Base-by-base conservation (phyloP, 192 early-diverging fungal genomes). In the Spinellus fusiger region DNA sequence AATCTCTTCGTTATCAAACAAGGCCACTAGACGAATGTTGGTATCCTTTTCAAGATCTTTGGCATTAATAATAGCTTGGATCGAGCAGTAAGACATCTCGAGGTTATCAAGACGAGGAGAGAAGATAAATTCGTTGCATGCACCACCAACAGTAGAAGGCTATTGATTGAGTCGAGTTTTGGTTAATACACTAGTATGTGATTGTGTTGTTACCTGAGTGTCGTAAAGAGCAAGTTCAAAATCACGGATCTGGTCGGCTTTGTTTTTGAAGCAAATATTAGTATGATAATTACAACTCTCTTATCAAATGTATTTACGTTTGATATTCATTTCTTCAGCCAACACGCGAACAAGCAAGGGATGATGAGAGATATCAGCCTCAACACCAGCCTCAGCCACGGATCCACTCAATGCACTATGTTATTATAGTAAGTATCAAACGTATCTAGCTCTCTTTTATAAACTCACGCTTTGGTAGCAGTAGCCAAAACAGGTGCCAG, bases 1-100 rank as follows among this genome's bases (percentile, higher is more conserved):
- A 32, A 99, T 84, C 64, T 99, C 97, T 71, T 99, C 97, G 77
- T 99, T 97, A 73, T 99, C 97, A 65, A 99, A 99, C 35, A 98
- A 79, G 25, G 89, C 82, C 34, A 93, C 81, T 37, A 99, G 74
- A 47, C 95, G 87, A 63, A 96, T 86, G 54, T 87, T 82, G 51
- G 82, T 59, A 53, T 93, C 91, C 29, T 78, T 71, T 27, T 70
- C 79, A 33, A 90, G 32, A 34, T 69, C 70, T 13, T 74, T 67
- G 46, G 79, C 80, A 35, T 81, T 73, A 56, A 85, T 75, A 54
- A 91, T 66, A 23, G 80, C 84, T 49, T 77, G 79, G 33, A 96
- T 65, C 13, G 86, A 89, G 73, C 91, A 94, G 77, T 82, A 99
- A n/a, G 91, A 92, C 86, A 93, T 94, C 79, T 91, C 91, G 51